These are phyloP conservation scores for Spatholobus suberectus DNA, from an alignment of 306 rosid genomes.

Conservation along the genomic window DNA sequence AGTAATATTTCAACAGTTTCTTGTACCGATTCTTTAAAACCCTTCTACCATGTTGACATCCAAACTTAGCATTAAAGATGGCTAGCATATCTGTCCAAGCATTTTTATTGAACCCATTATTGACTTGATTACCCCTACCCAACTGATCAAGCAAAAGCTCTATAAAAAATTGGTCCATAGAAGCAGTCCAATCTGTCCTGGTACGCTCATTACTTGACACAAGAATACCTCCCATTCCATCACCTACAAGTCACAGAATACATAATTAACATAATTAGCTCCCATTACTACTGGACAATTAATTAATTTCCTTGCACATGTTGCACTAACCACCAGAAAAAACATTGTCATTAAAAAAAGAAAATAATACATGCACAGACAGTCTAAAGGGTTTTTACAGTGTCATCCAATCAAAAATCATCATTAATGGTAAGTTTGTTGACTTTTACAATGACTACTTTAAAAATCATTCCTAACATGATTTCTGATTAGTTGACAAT, in stretches of 20 bases:
- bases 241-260: conserved; percentile 52
- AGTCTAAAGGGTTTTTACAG: not conserved
- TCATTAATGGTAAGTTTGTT: not conserved
- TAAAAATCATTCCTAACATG: not conserved
- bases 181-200: conserved; percentile 68
- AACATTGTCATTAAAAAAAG: not conserved
- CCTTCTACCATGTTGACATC: conserved; percentile 68
- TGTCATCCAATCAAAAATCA: not conserved
- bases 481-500: not conserved
- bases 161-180: conserved; percentile 73
- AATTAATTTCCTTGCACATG: conserved; percentile 5
- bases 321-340: not conserved
- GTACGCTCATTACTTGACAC: conserved; percentile 58
- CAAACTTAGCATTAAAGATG: conserved; percentile 65
- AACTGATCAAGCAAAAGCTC: conserved; percentile 80
- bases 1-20: conserved; percentile 68
- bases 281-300: not conserved
- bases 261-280: conserved; percentile 13
- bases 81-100: conserved; percentile 80
- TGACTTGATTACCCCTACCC: conserved; percentile 61
- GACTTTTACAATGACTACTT: not conserved
- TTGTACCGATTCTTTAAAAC: conserved; percentile 69
- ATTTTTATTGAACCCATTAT: conserved; percentile 60
- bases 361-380: not conserved
- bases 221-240: conserved; percentile 49